Percentiles rank a stretch among this genome's conserved stretches.
phyloP scores from a whole-genome alignment of 257 asterid species.

The Datura wrightii region DNA sequence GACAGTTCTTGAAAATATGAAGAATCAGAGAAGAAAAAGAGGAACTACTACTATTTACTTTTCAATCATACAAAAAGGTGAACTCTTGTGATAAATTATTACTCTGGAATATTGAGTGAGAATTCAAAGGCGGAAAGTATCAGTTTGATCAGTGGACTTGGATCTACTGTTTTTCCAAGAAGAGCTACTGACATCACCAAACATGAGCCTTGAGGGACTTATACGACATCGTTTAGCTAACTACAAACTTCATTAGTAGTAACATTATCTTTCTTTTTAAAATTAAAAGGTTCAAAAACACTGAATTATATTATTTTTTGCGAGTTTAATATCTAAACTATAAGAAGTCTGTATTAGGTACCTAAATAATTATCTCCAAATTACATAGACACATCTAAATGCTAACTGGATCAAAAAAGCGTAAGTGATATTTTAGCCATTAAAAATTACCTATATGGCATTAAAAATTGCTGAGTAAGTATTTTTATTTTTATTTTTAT shows the following conservation, averaged over 20 bases:
- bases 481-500: no score
- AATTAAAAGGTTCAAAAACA: no score
- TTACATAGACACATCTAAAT: no score
- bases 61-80: not conserved
- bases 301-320: no score
- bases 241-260: not conserved
- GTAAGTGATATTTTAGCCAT: no score
- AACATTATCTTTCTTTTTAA: not conserved
- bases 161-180: conserved; percentile 3
- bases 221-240: not conserved
- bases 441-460: no score
- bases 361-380: no score
- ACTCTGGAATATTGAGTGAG: not conserved
- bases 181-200: not conserved
- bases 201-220: not conserved
- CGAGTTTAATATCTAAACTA: no score
- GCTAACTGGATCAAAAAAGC: no score
- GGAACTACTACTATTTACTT: not conserved
- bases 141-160: not conserved
- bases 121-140: not conserved
- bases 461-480: no score
- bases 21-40: not conserved
- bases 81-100: not conserved
- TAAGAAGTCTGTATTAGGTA: no score
- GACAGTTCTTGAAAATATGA: not conserved